These are phyloP conservation scores for Astrothelium macrocarpum DNA, from an alignment of 495 filamentous ascomycete species.

Conservation along the genomic window DNA sequence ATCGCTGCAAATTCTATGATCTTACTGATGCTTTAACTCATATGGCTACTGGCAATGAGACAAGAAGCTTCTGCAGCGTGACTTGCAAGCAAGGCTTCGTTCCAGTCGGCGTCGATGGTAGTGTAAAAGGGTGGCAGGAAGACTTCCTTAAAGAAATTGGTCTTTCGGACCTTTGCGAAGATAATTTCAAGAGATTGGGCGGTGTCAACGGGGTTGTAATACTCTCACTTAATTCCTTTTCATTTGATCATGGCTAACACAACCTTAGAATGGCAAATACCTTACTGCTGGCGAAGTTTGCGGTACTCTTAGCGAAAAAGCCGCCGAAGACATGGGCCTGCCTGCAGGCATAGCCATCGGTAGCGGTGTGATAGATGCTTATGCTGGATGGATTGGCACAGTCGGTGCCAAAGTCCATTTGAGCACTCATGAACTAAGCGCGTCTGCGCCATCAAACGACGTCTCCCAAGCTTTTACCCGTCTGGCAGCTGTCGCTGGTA, in stretches of 20 bases:
- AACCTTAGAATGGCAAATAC: conserved; percentile 72
- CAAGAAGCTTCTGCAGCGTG: conserved; percentile 81
- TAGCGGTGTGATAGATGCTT: conserved; percentile 94
- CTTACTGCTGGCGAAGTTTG: conserved; percentile 84
- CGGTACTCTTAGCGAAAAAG: conserved; percentile 73
- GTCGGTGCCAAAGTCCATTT: conserved; percentile 90
- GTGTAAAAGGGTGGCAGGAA: conserved; percentile 96
- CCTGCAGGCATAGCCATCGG: conserved; percentile 82
- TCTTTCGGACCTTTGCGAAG: conserved; percentile 65
- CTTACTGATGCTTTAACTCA: conserved; percentile 89
- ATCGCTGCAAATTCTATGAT: conserved; percentile 92
- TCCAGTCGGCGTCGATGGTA: conserved; percentile 89
- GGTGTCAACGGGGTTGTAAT: conserved; percentile 88
- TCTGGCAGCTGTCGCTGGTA: conserved; percentile 90
- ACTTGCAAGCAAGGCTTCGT: conserved; percentile 96
- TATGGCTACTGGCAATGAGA: conserved; percentile 89
- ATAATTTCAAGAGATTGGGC: conserved; percentile 84
- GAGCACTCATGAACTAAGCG: conserved; percentile 44
- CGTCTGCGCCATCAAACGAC: conserved; percentile 58
- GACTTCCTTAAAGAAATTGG: conserved; percentile 84
- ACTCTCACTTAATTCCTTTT: conserved; percentile 9
- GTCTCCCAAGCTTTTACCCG: conserved; percentile 85
- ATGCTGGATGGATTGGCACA: conserved; percentile 96
- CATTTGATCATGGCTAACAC: conserved; percentile 13
- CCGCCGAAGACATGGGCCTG: conserved; percentile 75